phyloP scores from a whole-genome alignment of 192 early-diverging fungal species.

The Coemansia pectinata region DNA sequence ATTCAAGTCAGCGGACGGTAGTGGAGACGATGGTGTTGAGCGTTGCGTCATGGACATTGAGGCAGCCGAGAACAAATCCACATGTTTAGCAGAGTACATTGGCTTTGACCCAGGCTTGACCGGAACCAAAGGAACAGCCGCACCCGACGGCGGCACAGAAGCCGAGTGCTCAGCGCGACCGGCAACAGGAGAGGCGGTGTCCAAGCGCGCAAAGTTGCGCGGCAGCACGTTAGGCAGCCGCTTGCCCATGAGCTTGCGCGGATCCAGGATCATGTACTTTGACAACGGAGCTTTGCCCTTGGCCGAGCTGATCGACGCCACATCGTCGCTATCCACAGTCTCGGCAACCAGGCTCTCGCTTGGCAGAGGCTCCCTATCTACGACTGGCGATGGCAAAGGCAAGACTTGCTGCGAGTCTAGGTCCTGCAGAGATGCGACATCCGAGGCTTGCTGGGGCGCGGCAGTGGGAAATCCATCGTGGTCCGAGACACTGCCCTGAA shows the following conservation, averaged over 20 bases:
- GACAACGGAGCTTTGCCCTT: conserved; percentile 38
- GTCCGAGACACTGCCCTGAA: conserved; percentile 6
- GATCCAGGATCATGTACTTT: conserved; percentile 56
- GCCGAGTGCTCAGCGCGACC: conserved; percentile 11
- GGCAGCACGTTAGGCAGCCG: conserved; percentile 42
- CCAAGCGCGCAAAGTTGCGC: conserved; percentile 7
- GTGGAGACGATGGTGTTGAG: background rate
- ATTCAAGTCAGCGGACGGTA: background rate
- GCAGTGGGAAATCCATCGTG: background rate
- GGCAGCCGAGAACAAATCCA: conserved; percentile 14
- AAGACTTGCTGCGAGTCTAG: background rate
- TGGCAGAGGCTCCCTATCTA: background rate
- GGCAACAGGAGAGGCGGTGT: background rate
- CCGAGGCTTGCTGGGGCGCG: background rate
- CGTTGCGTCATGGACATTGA: background rate
- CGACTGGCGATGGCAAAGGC: background rate
- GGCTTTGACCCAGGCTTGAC: background rate
- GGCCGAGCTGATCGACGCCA: conserved; percentile 15
- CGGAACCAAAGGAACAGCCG: background rate
- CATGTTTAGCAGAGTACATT: conserved; percentile 25
- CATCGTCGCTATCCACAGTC: conserved; percentile 13
- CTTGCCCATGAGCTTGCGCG: conserved; percentile 55
- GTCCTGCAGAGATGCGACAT: background rate
- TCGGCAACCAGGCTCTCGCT: background rate
- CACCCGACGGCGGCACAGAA: conserved; percentile 10